A percentile compares a stretch with the other conserved stretches of the same genome.
Evolutionary conservation across 768 basidiomycete species (phyloP).

Genomic region (Hericium alpestre): DNA sequence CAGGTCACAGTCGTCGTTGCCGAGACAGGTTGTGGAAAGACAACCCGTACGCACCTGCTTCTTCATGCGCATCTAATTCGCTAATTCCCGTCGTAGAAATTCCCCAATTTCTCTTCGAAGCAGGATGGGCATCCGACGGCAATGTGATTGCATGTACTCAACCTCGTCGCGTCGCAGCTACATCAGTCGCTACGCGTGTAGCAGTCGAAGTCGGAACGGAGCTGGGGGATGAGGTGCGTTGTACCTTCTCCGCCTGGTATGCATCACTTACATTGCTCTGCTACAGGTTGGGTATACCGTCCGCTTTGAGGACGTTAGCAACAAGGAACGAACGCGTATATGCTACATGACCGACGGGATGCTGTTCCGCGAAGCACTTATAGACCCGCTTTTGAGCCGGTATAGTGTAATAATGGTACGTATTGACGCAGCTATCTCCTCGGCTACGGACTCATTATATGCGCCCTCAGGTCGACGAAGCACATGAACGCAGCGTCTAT

Average conservation of each 20-base stretch:
- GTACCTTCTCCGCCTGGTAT: slow-evolving; percentile 46
- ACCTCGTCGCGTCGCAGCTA: slow-evolving; percentile 88
- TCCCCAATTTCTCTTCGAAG: slow-evolving; percentile 88
- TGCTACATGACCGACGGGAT: slow-evolving; percentile 98
- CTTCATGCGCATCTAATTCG: slow-evolving; percentile 5
- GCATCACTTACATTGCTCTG: slow-evolving; percentile 65
- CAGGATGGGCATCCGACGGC: slow-evolving; percentile 82
- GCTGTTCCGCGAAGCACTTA: slow-evolving; percentile 87
- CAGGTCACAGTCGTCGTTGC: slow-evolving; percentile 84
- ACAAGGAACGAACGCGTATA: slow-evolving; percentile 76
- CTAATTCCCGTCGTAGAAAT: slow-evolving; percentile 48
- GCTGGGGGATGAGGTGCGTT: slow-evolving; percentile 75
- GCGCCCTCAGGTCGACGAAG: slow-evolving; percentile 76
- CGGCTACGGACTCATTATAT: neutral
- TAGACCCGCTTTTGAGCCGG: slow-evolving; percentile 84
- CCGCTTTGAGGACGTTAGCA: slow-evolving; percentile 88
- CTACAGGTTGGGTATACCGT: slow-evolving; percentile 91
- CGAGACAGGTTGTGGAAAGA: slow-evolving; percentile 96
- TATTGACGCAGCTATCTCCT: slow-evolving; percentile 1
- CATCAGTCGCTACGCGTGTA: slow-evolving; percentile 84
- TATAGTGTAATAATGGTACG: slow-evolving; percentile 93
- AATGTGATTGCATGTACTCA: slow-evolving; percentile 88
- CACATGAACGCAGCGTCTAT: slow-evolving; percentile 92
- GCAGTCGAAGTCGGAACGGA: slow-evolving; percentile 85
- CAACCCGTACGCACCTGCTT: slow-evolving; percentile 63